These are phyloP conservation scores for Aspergillus sp. DNA, from an alignment of 2,329 filamentous ascomycete species.

Conservation along the genomic window DNA sequence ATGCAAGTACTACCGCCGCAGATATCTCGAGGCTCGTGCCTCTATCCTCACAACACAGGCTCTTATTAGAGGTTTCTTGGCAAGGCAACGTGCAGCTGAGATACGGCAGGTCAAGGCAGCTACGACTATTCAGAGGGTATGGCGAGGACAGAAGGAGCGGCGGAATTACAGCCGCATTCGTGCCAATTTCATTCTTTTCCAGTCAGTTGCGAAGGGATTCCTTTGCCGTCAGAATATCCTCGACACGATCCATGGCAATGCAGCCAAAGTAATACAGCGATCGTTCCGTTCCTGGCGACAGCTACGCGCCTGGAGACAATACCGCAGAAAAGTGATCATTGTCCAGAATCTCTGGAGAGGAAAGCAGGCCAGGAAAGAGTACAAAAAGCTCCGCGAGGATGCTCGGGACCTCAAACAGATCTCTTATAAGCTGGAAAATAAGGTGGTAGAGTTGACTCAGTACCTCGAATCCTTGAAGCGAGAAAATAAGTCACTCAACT, in stretches of 20 bases:
- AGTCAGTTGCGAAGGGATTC: slow-evolving; percentile 89
- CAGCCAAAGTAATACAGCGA: slow-evolving; percentile 85
- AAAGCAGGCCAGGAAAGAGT: slow-evolving; percentile 73
- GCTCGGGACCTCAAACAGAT: slow-evolving; percentile 98
- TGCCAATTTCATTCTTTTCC: slow-evolving; percentile 81
- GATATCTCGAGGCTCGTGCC: slow-evolving; percentile 82
- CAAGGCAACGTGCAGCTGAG: slow-evolving; percentile 76
- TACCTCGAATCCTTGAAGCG: slow-evolving; percentile 87
- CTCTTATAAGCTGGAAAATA: slow-evolving; percentile 99
- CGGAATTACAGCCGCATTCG: slow-evolving; percentile 77
- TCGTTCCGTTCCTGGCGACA: slow-evolving; percentile 82
- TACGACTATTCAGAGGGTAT: slow-evolving; percentile 91
- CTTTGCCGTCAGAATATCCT: slow-evolving; percentile 87
- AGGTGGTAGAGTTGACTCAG: slow-evolving; percentile 97
- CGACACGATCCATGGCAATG: slow-evolving; percentile 91
- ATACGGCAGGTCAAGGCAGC: slow-evolving; percentile 81
- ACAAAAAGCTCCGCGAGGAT: slow-evolving; percentile 91
- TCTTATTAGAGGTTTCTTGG: slow-evolving; percentile 72
- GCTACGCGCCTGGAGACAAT: slow-evolving; percentile 78
- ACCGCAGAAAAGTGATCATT: slow-evolving; percentile 84
- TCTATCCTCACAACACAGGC: slow-evolving; percentile 81
- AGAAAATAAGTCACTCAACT: slow-evolving; percentile 86
- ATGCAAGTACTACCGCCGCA: slow-evolving; percentile 90
- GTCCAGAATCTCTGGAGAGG: slow-evolving; percentile 94
- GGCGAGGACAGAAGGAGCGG: slow-evolving; percentile 88